Conservation (phyloP, 2,329 filamentous ascomycete genomes). For the Thielaviopsis musarum region DNA sequence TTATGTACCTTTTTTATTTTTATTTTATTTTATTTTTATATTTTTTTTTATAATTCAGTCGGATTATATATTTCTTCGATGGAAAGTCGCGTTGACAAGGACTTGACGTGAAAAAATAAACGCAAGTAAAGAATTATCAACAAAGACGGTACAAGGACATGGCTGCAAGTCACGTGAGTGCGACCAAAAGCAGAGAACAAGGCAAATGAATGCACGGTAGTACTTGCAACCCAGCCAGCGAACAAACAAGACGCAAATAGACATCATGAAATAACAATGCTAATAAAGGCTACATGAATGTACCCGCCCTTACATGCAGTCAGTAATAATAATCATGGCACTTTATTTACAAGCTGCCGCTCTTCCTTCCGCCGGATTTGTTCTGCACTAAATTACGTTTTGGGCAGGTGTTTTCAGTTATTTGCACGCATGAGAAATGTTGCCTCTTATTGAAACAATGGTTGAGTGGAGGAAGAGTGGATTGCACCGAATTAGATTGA, state of each 20-base stretch:
- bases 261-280: not conserved
- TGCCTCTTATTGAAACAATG: not conserved
- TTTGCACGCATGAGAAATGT: not conserved
- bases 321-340: not conserved
- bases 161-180: not conserved
- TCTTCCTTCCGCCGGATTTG: not conserved
- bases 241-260: not conserved
- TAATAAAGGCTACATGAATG: not conserved
- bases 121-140: too few relatives aligned
- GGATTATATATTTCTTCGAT: too few relatives aligned
- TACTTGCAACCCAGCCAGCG: too few relatives aligned
- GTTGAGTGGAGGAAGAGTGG: not conserved
- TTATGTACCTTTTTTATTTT: not conserved
- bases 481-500: not conserved
- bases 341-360: not conserved
- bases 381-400: not conserved
- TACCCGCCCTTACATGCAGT: not conserved
- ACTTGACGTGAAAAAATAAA: not conserved
- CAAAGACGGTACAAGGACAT: not conserved
- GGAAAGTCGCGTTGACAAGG: too few relatives aligned
- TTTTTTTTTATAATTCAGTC: too few relatives aligned
- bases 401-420: not conserved
- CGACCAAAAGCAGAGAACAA: not conserved
- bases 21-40: not conserved
- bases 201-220: not conserved